Evolutionary conservation across 2,329 filamentous ascomycete genomes (phyloP), one percentile per base, ranked within the genome.

Genomic region (Mariannaea sp.): DNA sequence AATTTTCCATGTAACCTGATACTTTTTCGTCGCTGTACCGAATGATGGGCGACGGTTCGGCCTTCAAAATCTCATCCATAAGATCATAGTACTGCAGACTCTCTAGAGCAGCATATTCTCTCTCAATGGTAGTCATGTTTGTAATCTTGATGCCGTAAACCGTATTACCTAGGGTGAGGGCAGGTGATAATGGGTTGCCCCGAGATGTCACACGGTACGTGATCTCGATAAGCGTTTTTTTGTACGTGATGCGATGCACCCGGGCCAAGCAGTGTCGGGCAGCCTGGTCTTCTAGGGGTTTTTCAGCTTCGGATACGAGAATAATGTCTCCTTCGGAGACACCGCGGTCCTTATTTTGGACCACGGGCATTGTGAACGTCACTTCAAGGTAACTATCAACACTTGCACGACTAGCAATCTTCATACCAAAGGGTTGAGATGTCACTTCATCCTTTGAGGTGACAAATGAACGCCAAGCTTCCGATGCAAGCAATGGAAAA

Each of bases 21-120:
- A 96, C 76, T 55, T 86, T 86, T 57, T 89, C 83, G 4, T 93
- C 86, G 35, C 84, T 83, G 68, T 96, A 97, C 6, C 84, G 85
- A 46, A 96, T 81, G 62, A 97, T 84, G 1, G 91, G 92, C 6
- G 93, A 97, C 1, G 95, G 94, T 67, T 92, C 90, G 3, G 92
- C 94, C 64, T 86, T 86, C 41, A 95, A 79, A 51, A 99, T 90
- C 73, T 99, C 94, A 53, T 93, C 88, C 77, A 93, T 95, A 16
- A 99, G 80, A 72, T 99, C 94, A 65, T 97, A 99, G 71, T 95
- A 97, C 70, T 96, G 89, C 58, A 99, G 73, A 65, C 90, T 93
- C 74, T 92, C 89, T 24, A 99, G 75, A 1, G 94, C 91, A 51
- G 92, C 94, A 70, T 92, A 99, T 73, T 99, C 94, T 70, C 94